These are phyloP conservation scores for Epichloe elymi DNA, from an alignment of 2,329 filamentous ascomycete species.

Conservation along the genomic window DNA sequence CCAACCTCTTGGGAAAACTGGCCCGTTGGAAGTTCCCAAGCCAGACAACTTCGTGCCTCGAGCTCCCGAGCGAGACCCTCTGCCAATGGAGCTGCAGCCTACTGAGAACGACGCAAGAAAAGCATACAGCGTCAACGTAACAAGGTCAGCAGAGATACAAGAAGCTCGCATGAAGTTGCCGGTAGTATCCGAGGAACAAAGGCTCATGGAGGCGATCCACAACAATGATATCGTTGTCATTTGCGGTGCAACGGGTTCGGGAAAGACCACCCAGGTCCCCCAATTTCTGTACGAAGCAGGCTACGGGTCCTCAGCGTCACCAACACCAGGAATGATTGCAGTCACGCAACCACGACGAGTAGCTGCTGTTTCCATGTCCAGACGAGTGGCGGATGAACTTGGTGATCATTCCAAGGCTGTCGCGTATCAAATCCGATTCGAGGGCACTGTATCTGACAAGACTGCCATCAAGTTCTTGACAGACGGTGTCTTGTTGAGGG, in stretches of 20 bases:
- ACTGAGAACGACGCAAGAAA: slow-evolving; percentile 52
- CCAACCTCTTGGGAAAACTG: slow-evolving; percentile 30
- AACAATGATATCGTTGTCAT: slow-evolving; percentile 83
- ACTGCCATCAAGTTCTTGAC: slow-evolving; percentile 99
- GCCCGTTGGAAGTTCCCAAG: slow-evolving; percentile 38
- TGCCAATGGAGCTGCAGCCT: slow-evolving; percentile 52
- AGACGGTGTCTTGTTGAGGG: slow-evolving; percentile 84
- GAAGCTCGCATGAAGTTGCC: slow-evolving; percentile 67
- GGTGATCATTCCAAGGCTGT: slow-evolving; percentile 66
- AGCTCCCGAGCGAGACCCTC: slow-evolving; percentile 54
- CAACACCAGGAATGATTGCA: slow-evolving; percentile 83
- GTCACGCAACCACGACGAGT: slow-evolving; percentile 91
- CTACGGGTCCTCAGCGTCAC: slow-evolving; percentile 65
- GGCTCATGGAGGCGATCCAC: slow-evolving; percentile 94
- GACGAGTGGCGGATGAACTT: slow-evolving; percentile 76
- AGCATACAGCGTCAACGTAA: slow-evolving; percentile 61
- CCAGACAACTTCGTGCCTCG: slow-evolving; percentile 53
- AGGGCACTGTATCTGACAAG: slow-evolving; percentile 64
- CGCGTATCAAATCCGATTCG: slow-evolving; percentile 90
- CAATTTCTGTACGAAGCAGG: slow-evolving; percentile 94
- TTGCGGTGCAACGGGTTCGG: slow-evolving; percentile 89
- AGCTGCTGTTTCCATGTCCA: slow-evolving; percentile 92
- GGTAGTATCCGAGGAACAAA: slow-evolving; percentile 89
- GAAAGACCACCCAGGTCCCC: slow-evolving; percentile 94
- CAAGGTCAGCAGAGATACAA: slow-evolving; percentile 61